Evolutionary conservation across 192 early-diverging fungal species (phyloP), one percentile per base, ranked within the genome.

Genomic region (Rhizophagus sp.): DNA sequence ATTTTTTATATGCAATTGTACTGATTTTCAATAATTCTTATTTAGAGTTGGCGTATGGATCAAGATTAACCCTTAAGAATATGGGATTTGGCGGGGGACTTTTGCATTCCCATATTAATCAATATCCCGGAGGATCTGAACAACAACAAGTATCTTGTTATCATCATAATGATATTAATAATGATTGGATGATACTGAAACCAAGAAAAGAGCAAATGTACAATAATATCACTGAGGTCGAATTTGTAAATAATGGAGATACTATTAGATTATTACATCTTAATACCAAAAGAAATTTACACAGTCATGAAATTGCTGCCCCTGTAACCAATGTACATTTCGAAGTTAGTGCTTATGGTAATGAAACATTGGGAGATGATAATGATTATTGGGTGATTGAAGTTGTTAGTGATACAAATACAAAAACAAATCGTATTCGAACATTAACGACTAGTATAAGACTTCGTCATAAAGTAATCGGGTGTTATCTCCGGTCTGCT

Each of bases 121-220:
- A 84, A 19, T 99, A 93, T 75, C 96, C 96, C 0, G 86, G 85
- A 25, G 93, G 95, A 22, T 97, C 96, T 12, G 91, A 93, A 86
- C 98, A 99, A 85, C 98, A 99, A 84, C 98, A 99, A 84, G 89
- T 99, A 33, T 98, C 98, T 0, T 93, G 93, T 41, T 99, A 99
- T 82, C 91, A 92, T 44, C 94, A 97, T 86, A 96, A 94, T 81
- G 98, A 99, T 82, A 47, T 61, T 69, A 99, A 99, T 86, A 99
- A 99, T 87, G 85, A 95, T 63, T 99, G 96, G 96, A 83, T 91
- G 7, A 83, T 98, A 57, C 84, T 85, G 27, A 88, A 91, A 79
- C 79, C 86, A 1, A 94, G 94, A 85, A 47, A 78, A 17, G 62
- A 68, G 17, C 39, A 77, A 49, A 82, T 83, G 50, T 69, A 62